phyloP scores from a whole-genome alignment of 139 green algal genomes.

The Dunaliella primolecta region DNA sequence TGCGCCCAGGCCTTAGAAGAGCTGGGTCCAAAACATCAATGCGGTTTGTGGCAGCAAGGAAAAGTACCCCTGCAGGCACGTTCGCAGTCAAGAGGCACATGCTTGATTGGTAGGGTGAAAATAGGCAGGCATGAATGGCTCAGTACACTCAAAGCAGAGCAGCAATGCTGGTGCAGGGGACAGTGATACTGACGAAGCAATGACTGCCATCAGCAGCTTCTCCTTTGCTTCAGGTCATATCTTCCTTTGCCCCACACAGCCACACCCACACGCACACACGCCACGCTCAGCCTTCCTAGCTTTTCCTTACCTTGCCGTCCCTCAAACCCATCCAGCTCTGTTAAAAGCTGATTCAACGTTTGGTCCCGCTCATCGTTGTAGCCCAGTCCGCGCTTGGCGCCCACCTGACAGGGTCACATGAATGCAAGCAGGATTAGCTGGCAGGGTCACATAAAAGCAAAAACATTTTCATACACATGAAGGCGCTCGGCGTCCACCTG shows the following conservation, averaged over 20 bases:
- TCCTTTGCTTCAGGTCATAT: not conserved
- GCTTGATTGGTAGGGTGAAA: no score
- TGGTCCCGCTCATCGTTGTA: slow-evolving; percentile 91
- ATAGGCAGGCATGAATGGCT: no score
- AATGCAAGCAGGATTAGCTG: not conserved
- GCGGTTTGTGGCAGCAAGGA: slow-evolving; percentile 90
- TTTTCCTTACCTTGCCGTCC: slow-evolving; percentile 36
- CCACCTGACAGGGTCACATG: slow-evolving; percentile 22
- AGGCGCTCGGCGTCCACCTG: slow-evolving; percentile 59
- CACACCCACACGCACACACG: not conserved
- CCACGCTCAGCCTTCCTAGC: not conserved
- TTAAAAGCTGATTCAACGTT: slow-evolving; percentile 79
- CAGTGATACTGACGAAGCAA: no score
- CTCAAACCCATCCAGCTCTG: slow-evolving; percentile 92
- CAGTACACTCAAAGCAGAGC: not conserved
- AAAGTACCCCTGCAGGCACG: slow-evolving; percentile 67
- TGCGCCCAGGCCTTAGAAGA: slow-evolving; percentile 78
- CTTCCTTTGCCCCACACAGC: not conserved
- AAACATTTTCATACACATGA: no score
- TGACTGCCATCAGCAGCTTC: no score
- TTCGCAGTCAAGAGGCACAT: no score
- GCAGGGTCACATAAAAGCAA: not conserved
- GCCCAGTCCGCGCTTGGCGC: slow-evolving; percentile 70
- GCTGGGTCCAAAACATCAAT: slow-evolving; percentile 83
- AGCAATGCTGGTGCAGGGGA: no score